A percentile compares a stretch with the other conserved stretches of the same genome.
Conservation (phyloP, 331 rosid species). For the Quercus tomentella region DNA sequence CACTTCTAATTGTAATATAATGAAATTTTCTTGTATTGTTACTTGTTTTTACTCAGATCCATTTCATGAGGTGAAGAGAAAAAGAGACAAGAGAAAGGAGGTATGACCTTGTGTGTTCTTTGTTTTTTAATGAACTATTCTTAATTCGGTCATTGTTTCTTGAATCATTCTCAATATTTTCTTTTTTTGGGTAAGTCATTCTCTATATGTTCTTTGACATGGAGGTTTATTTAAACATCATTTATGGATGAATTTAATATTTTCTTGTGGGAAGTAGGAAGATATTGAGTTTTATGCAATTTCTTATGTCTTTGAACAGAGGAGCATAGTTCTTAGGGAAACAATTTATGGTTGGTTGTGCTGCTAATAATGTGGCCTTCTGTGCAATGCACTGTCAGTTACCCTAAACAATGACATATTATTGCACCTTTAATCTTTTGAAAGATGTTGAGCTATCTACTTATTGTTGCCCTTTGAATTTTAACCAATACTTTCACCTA, state of each 20-base stretch:
- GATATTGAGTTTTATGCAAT: background rate
- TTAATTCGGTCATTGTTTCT: background rate
- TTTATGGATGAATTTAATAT: background rate
- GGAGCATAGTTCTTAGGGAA: background rate
- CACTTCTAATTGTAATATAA: background rate
- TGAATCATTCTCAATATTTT: background rate
- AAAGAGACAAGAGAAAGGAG: conserved; percentile 87
- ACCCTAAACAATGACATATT: background rate
- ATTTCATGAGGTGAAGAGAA: conserved; percentile 92
- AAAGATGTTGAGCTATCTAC: background rate
- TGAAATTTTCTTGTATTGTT: background rate
- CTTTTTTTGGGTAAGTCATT: background rate
- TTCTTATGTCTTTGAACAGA: background rate
- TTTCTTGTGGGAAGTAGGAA: background rate
- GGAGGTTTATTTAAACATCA: background rate
- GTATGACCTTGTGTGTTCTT: conserved; percentile 22
- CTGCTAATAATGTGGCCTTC: background rate
- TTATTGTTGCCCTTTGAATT: background rate
- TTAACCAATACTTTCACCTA: background rate
- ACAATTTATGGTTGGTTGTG: background rate
- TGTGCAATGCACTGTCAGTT: background rate
- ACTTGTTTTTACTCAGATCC: conserved; percentile 54
- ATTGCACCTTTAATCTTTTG: background rate
- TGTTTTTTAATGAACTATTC: background rate
- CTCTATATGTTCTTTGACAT: background rate